Percentiles rank a stretch among this genome's conserved stretches.
Conservation (phyloP, 1,139 yeast genomes). For the Casaregolazyma suthepensis region DNA sequence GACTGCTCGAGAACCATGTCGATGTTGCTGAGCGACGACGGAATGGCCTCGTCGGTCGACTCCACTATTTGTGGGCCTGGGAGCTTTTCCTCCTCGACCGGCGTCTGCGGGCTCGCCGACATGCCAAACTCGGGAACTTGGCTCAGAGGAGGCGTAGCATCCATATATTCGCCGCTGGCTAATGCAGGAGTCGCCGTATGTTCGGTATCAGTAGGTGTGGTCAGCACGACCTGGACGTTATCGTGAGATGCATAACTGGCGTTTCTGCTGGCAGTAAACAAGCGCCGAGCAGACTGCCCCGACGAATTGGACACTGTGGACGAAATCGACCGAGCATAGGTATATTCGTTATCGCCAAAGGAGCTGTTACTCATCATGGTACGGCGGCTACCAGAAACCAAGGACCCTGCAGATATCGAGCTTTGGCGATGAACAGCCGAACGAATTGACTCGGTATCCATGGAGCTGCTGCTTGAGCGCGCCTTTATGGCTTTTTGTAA, state of each 20-base stretch:
- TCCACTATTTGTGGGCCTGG: neutral
- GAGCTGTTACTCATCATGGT: neutral
- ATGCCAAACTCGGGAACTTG: neutral
- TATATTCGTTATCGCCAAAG: neutral
- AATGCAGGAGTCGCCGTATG: neutral
- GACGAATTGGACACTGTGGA: neutral
- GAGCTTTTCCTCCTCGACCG: constrained; percentile 1
- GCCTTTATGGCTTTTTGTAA: neutral
- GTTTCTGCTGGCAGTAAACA: neutral
- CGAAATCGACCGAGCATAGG: neutral
- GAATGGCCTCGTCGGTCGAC: neutral
- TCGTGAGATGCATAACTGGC: neutral
- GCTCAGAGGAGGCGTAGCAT: neutral
- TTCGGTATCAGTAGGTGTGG: neutral
- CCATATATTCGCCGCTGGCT: neutral
- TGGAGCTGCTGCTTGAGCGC: neutral
- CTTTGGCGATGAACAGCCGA: neutral
- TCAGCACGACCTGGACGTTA: neutral
- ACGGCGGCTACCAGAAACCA: neutral
- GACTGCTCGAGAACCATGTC: constrained; percentile 5
- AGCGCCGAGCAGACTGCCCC: neutral
- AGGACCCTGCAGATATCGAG: neutral
- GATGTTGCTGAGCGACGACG: neutral
- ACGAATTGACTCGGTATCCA: neutral
- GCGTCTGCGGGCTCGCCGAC: neutral